These are phyloP conservation scores for Monosporozyma unispora DNA, from an alignment of 805 yeast genomes.

Conservation along the genomic window DNA sequence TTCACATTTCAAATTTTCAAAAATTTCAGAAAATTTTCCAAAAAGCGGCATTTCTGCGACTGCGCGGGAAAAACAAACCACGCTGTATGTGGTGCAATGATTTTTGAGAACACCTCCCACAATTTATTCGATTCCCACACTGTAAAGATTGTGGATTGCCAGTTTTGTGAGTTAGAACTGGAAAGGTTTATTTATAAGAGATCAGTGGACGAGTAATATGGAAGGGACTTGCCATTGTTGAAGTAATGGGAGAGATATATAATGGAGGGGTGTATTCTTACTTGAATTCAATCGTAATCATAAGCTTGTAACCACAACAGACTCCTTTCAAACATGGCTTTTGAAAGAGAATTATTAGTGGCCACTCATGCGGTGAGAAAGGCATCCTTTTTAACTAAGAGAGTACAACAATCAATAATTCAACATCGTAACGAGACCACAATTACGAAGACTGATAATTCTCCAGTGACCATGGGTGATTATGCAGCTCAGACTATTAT, in stretches of 20 bases:
- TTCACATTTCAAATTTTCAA: too few species aligned
- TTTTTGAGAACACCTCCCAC: neutral
- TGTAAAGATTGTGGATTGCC: too few species aligned
- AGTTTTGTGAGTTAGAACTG: too few species aligned
- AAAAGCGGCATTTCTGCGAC: neutral
- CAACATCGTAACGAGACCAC: slow-evolving; percentile 42
- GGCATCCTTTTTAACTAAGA: slow-evolving; percentile 69
- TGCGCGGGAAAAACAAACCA: neutral
- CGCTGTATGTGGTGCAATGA: neutral
- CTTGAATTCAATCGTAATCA: too few species aligned
- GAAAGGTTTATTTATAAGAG: too few species aligned
- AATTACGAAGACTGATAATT: slow-evolving; percentile 73
- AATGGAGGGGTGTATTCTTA: too few species aligned
- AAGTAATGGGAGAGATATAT: too few species aligned
- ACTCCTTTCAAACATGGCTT: slow-evolving; percentile 32
- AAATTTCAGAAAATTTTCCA: neutral
- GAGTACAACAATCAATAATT: slow-evolving; percentile 47
- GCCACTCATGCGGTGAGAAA: slow-evolving; percentile 88
- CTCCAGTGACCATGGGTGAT: slow-evolving; percentile 96
- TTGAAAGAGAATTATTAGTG: slow-evolving; percentile 58
- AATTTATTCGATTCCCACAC: too few species aligned
- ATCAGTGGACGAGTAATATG: too few species aligned
- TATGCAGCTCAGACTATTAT: slow-evolving; percentile 93
- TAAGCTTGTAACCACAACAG: too few species aligned
- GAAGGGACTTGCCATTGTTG: too few species aligned